These are phyloP conservation scores for Sophora flavescens DNA, from an alignment of 306 rosid species.

Conservation along the genomic window DNA sequence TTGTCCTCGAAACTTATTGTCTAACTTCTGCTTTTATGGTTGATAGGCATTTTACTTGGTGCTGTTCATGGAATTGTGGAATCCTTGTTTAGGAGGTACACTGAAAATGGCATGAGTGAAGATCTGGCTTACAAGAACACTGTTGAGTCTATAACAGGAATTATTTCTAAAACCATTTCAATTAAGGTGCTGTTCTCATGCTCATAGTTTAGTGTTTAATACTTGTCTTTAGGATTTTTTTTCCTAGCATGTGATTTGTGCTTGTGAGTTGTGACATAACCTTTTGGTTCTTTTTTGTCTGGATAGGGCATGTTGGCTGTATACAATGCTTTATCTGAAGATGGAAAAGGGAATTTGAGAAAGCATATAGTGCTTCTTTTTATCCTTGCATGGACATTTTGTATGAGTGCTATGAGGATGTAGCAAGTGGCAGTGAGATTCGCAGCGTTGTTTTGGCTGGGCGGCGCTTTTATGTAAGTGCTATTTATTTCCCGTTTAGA, in stretches of 20 bases:
- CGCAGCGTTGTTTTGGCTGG: constrained; percentile 99
- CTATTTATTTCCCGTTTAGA: not conserved
- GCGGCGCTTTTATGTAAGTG: constrained; percentile 86
- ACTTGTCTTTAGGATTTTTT: not conserved
- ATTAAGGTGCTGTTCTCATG: constrained; percentile 66
- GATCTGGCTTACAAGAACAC: constrained; percentile 95
- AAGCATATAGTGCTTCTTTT: constrained; percentile 92
- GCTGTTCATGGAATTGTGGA: constrained; percentile 99
- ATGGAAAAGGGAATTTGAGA: constrained; percentile 86
- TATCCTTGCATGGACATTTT: constrained; percentile 98
- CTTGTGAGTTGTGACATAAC: constrained; percentile 29
- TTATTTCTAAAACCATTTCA: constrained; percentile 83
- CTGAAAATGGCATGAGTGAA: constrained; percentile 88
- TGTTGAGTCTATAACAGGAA: constrained; percentile 90
- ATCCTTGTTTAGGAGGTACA: constrained; percentile 90
- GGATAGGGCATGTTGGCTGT: constrained; percentile 89
- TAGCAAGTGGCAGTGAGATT: constrained; percentile 90
- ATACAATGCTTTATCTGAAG: constrained; percentile 77
- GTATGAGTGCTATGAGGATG: constrained; percentile 97
- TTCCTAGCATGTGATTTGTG: not conserved
- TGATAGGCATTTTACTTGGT: constrained; percentile 91
- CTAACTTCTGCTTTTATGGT: constrained; percentile 46
- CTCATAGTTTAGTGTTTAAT: constrained; percentile 10
- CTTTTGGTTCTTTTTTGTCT: constrained; percentile 16
- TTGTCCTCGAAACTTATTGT: not conserved